These are phyloP conservation scores for Colletotrichum sp. DNA, from an alignment of 2,329 filamentous ascomycete species.

Conservation along the genomic window DNA sequence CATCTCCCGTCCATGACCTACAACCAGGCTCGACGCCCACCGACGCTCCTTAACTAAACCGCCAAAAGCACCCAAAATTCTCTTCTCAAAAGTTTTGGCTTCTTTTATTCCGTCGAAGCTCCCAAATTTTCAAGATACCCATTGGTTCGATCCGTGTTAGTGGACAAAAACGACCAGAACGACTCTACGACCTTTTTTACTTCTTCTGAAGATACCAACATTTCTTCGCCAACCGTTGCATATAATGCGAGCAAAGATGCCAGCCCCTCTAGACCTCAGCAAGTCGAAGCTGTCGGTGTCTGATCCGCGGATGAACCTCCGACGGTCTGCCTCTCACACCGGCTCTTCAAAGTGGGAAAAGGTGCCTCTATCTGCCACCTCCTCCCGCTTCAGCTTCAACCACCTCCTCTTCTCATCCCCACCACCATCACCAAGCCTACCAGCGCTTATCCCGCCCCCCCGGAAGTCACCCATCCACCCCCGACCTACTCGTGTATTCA, in stretches of 20 bases:
- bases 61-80: background rate
- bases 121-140: conserved; percentile 15
- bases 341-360: conserved; percentile 44
- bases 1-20: conserved; percentile 1
- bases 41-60: conserved; percentile 15
- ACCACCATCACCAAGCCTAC: conserved; percentile 73
- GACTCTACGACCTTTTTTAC: conserved; percentile 17
- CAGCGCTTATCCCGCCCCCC: conserved; percentile 69
- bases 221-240: background rate
- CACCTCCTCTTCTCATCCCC: conserved; percentile 71
- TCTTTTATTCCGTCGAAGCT: background rate
- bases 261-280: conserved; percentile 51
- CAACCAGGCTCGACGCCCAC: conserved; percentile 18
- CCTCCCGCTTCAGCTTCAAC: conserved; percentile 69
- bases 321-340: conserved; percentile 63
- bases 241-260: conserved; percentile 40
- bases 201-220: conserved; percentile 9
- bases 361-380: conserved; percentile 62
- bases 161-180: background rate
- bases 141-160: conserved; percentile 1
- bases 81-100: conserved; percentile 10
- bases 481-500: conserved; percentile 62
- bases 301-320: conserved; percentile 63
- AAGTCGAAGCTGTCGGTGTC: conserved; percentile 55
- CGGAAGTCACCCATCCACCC: conserved; percentile 65